These are phyloP conservation scores for Albugo laibachii DNA, from an alignment of 352 stramenopile genomes.

Conservation along the genomic window DNA sequence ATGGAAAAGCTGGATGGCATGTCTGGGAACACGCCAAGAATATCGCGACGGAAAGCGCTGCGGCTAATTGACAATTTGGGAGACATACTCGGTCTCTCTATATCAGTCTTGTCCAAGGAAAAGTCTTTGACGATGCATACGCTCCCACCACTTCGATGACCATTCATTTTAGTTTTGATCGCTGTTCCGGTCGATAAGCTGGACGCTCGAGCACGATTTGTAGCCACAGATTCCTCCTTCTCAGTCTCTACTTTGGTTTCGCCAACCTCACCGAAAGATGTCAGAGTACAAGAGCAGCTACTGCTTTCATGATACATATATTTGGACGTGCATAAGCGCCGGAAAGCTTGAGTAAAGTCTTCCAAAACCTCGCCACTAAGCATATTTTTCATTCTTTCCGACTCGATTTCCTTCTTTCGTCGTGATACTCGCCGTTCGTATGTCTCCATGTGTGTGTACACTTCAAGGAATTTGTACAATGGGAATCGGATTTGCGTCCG, in stretches of 20 bases:
- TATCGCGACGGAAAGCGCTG: slow-evolving; percentile 64
- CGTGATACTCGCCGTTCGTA: slow-evolving; percentile 69
- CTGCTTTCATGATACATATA: slow-evolving; percentile 48
- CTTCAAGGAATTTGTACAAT: slow-evolving; percentile 78
- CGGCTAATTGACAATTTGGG: slow-evolving; percentile 15
- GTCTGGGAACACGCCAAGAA: slow-evolving; percentile 74
- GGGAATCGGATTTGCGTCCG: slow-evolving; percentile 56
- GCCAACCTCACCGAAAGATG: slow-evolving; percentile 2
- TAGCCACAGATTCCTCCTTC: slow-evolving; percentile 5
- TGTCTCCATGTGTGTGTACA: slow-evolving; percentile 75
- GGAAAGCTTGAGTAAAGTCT: slow-evolving; percentile 57
- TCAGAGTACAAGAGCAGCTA: slow-evolving; percentile 12
- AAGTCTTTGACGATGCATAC: background rate
- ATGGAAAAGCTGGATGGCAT: slow-evolving; percentile 80
- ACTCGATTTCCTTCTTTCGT: slow-evolving; percentile 76
- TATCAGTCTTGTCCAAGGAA: too few species aligned
- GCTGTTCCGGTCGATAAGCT: background rate
- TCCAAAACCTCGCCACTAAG: slow-evolving; percentile 33
- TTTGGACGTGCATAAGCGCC: slow-evolving; percentile 65
- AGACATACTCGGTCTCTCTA: too few species aligned
- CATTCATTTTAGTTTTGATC: slow-evolving; percentile 8
- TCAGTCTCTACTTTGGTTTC: background rate
- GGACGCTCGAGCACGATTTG: slow-evolving; percentile 5
- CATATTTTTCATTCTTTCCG: slow-evolving; percentile 74
- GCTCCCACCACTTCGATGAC: slow-evolving; percentile 3